Base-by-base conservation (phyloP, 805 yeast genomes). In the Blastobotrys americana region DNA sequence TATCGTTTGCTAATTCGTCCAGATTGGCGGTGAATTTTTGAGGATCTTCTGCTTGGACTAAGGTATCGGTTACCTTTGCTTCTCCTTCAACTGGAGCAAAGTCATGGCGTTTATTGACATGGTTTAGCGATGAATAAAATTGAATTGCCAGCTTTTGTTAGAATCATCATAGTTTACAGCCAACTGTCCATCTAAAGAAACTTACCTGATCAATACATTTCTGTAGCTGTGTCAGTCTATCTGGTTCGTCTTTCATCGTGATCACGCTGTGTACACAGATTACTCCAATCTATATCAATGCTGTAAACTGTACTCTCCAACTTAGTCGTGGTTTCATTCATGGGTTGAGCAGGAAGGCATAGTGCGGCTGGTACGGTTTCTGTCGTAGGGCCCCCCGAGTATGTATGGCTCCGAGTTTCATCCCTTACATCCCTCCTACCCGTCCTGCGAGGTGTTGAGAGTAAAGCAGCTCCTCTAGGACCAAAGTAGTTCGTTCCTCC, bases 201-300 rank as follows among this genome's bases (percentile, higher is more conserved):
- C 65, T 10, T 61, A 65, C 68, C 60, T 77, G 88, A 61, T 89
- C 97, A 31, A 89, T 69, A 55, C 96, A 86, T 37, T 84, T 74
- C 57, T 89, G 97, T 19, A 89, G 72, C 60, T 89, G 97, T 2
- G 96, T 86, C 31, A 89, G 69, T 58, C 96, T 71, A 64, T 89
- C 97, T 0, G 95, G 72, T 94, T 41, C 38, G 9, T 34, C 84
- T 82, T 20, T 34, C 51, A 34, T 22, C 22, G 5, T 38, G 41
- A 41, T 27, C 31, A 8, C 10, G 31, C 31, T n/a, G n/a, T 42
- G 40, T 34, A 38, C 9, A 28, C 40, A 23, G 37, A n/a, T 10
- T 21, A n/a, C 13, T 28, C 16, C 41, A 37, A 9, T 23, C n/a
- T n/a, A n/a, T n/a, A n/a, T n/a, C n/a, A n/a, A n/a, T n/a, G n/a